Evolutionary conservation across 1,284 basidiomycete genomes (phyloP).

Genomic region (Leccinum pachyderme): DNA sequence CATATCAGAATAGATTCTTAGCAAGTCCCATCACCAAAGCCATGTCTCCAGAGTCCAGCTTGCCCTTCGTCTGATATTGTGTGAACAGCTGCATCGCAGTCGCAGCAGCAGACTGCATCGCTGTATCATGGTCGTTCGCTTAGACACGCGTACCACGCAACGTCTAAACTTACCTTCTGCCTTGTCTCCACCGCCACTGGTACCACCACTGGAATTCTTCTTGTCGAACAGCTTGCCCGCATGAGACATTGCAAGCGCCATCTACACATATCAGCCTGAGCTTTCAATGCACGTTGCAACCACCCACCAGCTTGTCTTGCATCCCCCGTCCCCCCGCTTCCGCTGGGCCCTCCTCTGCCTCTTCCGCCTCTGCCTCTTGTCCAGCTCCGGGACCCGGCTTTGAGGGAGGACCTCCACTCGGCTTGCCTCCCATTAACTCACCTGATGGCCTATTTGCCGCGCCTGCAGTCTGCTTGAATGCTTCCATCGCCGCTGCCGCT

Average conservation of each 20-base stretch:
- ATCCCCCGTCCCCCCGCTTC: conserved; percentile 17
- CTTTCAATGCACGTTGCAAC: not conserved
- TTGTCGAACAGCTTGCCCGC: conserved; percentile 36
- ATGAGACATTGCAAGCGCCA: conserved; percentile 34
- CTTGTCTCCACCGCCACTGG: conserved; percentile 20
- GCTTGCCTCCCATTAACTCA: conserved; percentile 13
- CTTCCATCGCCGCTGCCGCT: conserved; percentile 32
- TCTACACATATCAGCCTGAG: conserved; percentile 16
- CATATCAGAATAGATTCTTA: conserved; percentile 22
- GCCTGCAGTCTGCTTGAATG: conserved; percentile 29
- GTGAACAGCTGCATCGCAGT: conserved; percentile 31
- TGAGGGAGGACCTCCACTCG: conserved; percentile 2
- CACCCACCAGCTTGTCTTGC: conserved; percentile 34
- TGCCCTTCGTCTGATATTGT: conserved; percentile 29
- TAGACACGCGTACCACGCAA: not conserved
- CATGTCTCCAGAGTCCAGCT: conserved; percentile 33
- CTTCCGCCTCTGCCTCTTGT: conserved; percentile 8
- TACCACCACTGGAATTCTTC: conserved; percentile 13
- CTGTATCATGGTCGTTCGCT: conserved; percentile 5
- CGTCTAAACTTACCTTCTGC: conserved; percentile 23
- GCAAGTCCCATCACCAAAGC: conserved; percentile 26
- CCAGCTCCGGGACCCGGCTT: not conserved
- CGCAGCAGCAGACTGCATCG: conserved; percentile 35
- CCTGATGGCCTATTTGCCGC: conserved; percentile 17
- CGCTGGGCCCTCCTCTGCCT: not conserved